Conservation (phyloP, 768 basidiomycete species). For the Jaapia argillacea region DNA sequence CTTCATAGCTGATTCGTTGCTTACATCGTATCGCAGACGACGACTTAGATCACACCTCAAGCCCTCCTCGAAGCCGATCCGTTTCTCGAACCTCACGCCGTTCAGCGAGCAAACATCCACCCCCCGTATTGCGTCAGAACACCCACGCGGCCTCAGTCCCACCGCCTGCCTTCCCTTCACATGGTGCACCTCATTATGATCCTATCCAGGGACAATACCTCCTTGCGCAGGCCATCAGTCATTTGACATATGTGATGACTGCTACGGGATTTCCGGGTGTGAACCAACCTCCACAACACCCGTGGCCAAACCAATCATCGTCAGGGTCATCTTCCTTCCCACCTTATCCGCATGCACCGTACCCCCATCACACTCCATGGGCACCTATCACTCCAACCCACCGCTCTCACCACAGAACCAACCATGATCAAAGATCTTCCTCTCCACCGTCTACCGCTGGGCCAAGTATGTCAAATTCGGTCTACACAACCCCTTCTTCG, state of each 20-base stretch:
- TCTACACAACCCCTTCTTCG: constrained; percentile 26
- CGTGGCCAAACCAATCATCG: constrained; percentile 1
- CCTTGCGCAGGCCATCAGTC: constrained; percentile 30
- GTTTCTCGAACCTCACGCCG: too few relatives aligned
- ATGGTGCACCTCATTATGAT: too few relatives aligned
- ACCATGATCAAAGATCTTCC: constrained; percentile 20
- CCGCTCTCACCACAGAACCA: constrained; percentile 10
- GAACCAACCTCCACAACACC: constrained; percentile 1
- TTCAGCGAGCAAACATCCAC: too few relatives aligned
- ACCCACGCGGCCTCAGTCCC: too few relatives aligned
- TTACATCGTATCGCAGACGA: not conserved
- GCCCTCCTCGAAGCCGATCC: too few relatives aligned
- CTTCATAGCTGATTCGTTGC: not conserved
- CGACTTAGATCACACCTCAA: not conserved
- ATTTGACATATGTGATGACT: constrained; percentile 28
- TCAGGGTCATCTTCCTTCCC: constrained; percentile 4
- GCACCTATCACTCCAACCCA: constrained; percentile 11
- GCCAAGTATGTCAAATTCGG: constrained; percentile 7
- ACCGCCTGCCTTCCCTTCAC: too few relatives aligned
- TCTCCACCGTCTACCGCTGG: constrained; percentile 17
- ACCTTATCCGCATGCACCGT: constrained; percentile 13
- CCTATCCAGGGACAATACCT: constrained; percentile 27
- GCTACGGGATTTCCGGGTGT: constrained; percentile 17
- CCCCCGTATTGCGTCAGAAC: too few relatives aligned
- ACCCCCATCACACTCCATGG: constrained; percentile 7